phyloP scores from a whole-genome alignment of 352 stramenopile genomes.

The Pythium guiyangense region DNA sequence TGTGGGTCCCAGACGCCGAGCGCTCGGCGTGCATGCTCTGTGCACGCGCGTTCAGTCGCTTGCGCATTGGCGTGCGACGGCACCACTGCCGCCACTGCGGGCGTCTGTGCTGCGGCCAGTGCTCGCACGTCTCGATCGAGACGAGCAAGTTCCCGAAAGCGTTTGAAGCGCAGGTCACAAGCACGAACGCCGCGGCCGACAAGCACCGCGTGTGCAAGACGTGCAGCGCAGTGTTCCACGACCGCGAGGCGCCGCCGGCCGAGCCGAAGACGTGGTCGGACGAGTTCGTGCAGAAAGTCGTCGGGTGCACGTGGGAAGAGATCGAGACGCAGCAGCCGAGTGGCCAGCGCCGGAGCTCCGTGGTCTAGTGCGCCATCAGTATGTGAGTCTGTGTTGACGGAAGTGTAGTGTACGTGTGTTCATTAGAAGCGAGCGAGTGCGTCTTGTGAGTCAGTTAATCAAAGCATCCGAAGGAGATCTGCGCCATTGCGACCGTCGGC shows the following conservation, averaged over 20 bases:
- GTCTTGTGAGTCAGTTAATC: conserved; percentile 8
- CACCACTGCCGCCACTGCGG: conserved; percentile 87
- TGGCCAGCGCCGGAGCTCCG: conserved; percentile 28
- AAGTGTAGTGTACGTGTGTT: background rate
- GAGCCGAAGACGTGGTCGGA: conserved; percentile 48
- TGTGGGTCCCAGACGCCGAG: conserved; percentile 78
- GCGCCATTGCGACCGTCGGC: conserved; percentile 65
- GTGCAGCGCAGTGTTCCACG: conserved; percentile 69
- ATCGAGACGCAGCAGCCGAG: conserved; percentile 32
- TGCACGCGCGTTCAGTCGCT: conserved; percentile 56
- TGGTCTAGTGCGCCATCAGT: conserved; percentile 9
- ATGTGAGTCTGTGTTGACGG: background rate
- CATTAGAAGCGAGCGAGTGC: no score
- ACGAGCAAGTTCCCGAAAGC: conserved; percentile 61
- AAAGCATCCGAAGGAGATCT: conserved; percentile 74
- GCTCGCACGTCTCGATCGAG: conserved; percentile 69
- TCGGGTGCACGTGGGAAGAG: conserved; percentile 63
- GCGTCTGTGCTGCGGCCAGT: conserved; percentile 72
- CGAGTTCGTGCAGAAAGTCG: conserved; percentile 55
- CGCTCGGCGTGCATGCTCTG: conserved; percentile 80
- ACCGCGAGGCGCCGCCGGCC: conserved; percentile 41
- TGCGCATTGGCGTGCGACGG: conserved; percentile 60
- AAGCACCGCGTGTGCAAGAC: conserved; percentile 76
- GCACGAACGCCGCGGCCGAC: conserved; percentile 26
- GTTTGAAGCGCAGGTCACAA: conserved; percentile 43